phyloP scores from a whole-genome alignment of 768 basidiomycete species.

The Crassisporium funariophilum region DNA sequence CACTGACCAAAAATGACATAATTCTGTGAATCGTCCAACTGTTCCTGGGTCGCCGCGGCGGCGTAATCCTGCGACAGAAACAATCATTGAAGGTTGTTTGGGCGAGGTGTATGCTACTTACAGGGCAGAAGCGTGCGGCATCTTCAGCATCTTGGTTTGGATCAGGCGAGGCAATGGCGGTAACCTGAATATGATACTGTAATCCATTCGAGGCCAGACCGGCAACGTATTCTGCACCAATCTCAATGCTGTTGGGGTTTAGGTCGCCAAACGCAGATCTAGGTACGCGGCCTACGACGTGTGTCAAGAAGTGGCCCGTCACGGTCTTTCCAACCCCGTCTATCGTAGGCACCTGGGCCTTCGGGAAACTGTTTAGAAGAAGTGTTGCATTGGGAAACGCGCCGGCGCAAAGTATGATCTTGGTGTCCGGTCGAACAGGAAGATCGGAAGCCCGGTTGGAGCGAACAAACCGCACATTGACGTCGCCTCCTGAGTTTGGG shows the following conservation, averaged over 20 bases:
- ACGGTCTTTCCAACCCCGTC: slow-evolving; percentile 3
- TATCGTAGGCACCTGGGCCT: not conserved
- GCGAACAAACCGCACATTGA: slow-evolving; percentile 1
- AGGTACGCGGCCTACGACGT: slow-evolving; percentile 5
- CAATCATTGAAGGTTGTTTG: not conserved
- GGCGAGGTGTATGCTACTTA: not conserved
- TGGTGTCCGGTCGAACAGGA: slow-evolving; percentile 4
- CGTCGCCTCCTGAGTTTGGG: not conserved
- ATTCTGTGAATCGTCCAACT: slow-evolving; percentile 4
- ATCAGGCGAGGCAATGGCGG: slow-evolving; percentile 3
- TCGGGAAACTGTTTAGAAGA: slow-evolving; percentile 10
- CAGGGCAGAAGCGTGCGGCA: slow-evolving; percentile 4
- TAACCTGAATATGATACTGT: slow-evolving; percentile 11
- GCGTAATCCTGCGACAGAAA: not conserved
- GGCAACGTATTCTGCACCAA: slow-evolving; percentile 5
- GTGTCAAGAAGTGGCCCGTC: slow-evolving; percentile 10
- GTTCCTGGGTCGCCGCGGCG: slow-evolving; percentile 2
- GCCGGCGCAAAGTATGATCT: slow-evolving; percentile 13
- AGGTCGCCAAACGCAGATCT: not conserved
- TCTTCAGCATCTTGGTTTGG: slow-evolving; percentile 6
- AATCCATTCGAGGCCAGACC: slow-evolving; percentile 2
- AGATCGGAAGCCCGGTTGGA: slow-evolving; percentile 6
- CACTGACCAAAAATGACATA: slow-evolving; percentile 5
- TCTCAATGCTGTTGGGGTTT: slow-evolving; percentile 3
- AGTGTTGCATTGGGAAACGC: slow-evolving; percentile 11